phyloP scores from a whole-genome alignment of 1,284 basidiomycete species.

The Moesziomyces sp. region DNA sequence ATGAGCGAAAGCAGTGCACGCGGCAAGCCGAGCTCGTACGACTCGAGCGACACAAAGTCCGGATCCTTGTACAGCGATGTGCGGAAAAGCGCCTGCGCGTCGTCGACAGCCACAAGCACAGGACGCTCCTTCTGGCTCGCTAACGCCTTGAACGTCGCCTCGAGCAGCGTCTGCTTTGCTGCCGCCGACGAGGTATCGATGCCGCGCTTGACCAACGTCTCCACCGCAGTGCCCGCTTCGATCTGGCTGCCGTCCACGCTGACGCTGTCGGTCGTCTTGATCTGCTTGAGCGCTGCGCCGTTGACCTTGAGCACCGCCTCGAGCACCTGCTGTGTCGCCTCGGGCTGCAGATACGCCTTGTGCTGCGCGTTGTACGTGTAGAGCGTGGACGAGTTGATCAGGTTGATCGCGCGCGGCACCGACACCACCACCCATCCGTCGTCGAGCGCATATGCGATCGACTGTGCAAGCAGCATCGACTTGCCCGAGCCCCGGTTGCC shows the following conservation, averaged over 20 bases:
- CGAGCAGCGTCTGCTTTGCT: conserved; percentile 73
- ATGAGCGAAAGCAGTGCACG: conserved; percentile 68
- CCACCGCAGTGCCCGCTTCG: conserved; percentile 37
- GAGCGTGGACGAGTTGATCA: conserved; percentile 81
- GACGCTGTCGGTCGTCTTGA: conserved; percentile 28
- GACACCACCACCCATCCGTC: conserved; percentile 87
- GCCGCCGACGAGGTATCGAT: conserved; percentile 21
- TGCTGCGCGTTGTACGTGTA: conserved; percentile 81
- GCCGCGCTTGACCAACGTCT: conserved; percentile 34
- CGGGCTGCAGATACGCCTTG: conserved; percentile 82
- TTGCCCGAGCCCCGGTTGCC: conserved; percentile 85
- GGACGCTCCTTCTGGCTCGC: conserved; percentile 77
- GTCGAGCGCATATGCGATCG: conserved; percentile 78
- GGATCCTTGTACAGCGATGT: conserved; percentile 81
- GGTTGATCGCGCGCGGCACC: conserved; percentile 80
- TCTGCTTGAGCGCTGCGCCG: conserved; percentile 28
- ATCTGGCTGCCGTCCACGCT: conserved; percentile 33
- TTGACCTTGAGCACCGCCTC: conserved; percentile 67
- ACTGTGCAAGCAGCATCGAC: conserved; percentile 82
- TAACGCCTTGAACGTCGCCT: conserved; percentile 76
- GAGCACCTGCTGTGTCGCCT: conserved; percentile 67
- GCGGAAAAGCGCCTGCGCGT: conserved; percentile 83
- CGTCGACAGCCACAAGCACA: conserved; percentile 85
- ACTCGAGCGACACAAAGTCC: conserved; percentile 77
- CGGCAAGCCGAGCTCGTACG: conserved; percentile 84